phyloP scores from a whole-genome alignment of 306 rosid species.

The Cicer bijugum region DNA sequence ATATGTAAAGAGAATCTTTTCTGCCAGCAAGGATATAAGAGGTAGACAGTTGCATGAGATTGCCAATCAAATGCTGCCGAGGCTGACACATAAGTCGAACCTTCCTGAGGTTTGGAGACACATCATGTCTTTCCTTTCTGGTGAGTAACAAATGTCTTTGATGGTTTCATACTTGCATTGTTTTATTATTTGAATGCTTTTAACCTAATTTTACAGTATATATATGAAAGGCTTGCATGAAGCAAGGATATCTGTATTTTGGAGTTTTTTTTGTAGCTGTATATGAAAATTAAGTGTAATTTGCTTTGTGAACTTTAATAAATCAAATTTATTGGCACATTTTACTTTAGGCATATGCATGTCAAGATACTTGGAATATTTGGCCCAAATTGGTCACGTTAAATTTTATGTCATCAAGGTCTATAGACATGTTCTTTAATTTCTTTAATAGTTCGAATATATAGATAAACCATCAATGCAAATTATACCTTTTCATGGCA shows the following conservation, averaged over 20 bases:
- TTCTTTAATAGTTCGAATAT: slow-evolving; percentile 6
- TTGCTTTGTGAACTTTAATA: not conserved
- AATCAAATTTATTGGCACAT: not conserved
- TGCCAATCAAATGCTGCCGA: slow-evolving; percentile 69
- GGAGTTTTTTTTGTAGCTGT: not conserved
- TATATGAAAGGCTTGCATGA: slow-evolving; percentile 22
- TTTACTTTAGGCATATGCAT: not conserved
- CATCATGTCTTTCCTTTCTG: slow-evolving; percentile 78
- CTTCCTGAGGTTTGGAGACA: slow-evolving; percentile 72
- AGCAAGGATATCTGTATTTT: not conserved
- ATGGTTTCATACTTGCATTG: slow-evolving; percentile 7
- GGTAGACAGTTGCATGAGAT: slow-evolving; percentile 79
- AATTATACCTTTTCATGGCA: not conserved
- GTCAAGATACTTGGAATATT: slow-evolving; percentile 13
- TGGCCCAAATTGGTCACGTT: slow-evolving; percentile 15
- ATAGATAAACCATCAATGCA: not conserved
- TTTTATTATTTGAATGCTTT: slow-evolving; percentile 14
- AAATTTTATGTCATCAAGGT: not conserved
- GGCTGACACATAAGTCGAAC: slow-evolving; percentile 72
- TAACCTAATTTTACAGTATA: slow-evolving; percentile 9
- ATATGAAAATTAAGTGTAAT: not conserved
- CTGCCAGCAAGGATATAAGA: slow-evolving; percentile 85
- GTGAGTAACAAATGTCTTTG: slow-evolving; percentile 53
- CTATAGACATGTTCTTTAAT: slow-evolving; percentile 1
- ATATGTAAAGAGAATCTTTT: slow-evolving; percentile 85